Conservation (phyloP, 2,329 filamentous ascomycete genomes). For the Botrytis fabae region DNA sequence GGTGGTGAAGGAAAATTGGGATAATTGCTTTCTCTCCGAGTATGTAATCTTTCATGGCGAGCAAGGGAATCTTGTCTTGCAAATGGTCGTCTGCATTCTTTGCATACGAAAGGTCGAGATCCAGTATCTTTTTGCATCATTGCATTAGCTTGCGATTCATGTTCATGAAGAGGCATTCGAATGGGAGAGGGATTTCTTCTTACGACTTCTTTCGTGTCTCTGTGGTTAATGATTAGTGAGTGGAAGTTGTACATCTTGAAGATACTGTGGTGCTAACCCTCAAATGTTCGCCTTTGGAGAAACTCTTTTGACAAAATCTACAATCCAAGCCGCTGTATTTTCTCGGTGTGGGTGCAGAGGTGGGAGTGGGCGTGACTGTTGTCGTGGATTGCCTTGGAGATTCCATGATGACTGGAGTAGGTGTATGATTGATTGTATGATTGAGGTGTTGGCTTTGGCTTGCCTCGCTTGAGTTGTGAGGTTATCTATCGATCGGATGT, state of each 20-base stretch:
- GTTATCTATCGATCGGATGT: not conserved
- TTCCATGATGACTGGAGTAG: not conserved
- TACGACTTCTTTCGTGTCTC: conserved; percentile 22
- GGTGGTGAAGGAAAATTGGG: conserved; percentile 33
- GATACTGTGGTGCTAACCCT: conserved; percentile 36
- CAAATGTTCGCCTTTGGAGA: conserved; percentile 46
- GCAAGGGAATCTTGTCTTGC: conserved; percentile 48
- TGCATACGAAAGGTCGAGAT: conserved; percentile 43
- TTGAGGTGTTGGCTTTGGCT: not conserved
- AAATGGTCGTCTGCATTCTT: conserved; percentile 45
- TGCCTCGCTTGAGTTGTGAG: not conserved
- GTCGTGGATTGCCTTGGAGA: not conserved
- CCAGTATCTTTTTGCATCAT: conserved; percentile 27
- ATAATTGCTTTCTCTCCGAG: conserved; percentile 34
- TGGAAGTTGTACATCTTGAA: not conserved
- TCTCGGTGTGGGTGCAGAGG: not conserved
- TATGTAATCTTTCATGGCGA: conserved; percentile 47
- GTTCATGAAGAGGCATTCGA: not conserved
- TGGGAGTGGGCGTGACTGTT: not conserved
- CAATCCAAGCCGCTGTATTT: conserved; percentile 39
- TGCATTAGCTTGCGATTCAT: conserved; percentile 31
- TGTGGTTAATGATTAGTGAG: conserved; percentile 7
- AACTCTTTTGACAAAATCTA: conserved; percentile 45
- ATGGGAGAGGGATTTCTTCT: not conserved
- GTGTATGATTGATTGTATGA: not conserved